Base-by-base conservation (phyloP, 139 green algal genomes). In the Ostreobium quekettii region DNA sequence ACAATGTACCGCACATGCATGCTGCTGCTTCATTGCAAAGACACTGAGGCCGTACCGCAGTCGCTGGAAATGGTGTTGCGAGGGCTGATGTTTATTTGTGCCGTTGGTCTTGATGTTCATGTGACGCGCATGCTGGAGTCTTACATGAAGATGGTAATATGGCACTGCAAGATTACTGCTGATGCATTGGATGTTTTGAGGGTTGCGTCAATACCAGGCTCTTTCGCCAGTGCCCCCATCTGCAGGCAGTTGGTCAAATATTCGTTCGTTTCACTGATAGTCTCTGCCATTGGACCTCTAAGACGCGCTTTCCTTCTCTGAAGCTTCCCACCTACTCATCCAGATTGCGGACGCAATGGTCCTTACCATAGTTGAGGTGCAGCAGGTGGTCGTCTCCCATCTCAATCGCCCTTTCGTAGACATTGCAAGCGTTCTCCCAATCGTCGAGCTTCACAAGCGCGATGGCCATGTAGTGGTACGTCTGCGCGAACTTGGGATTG, bases 301-400 rank as follows among this genome's bases (percentile, higher is more conserved):
- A 47, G 2, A 3, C 11, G 1, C 36, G 4, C 36, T 36, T 32
- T 3, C 35, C 36, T 19, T 36, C 36, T n/a, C 5, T 53, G 11
- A 3, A 4, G 24, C 3, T 24, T 19, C 5, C 26, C 29, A 37
- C 66, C 30, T 35, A 47, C 64, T 56, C 47, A 61, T 47, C 2
- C 36, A 4, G 53, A 7, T 48, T 8, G n/a, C n/a, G n/a, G n/a
- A n/a, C n/a, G n/a, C n/a, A n/a, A n/a, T n/a, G n/a, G n/a, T n/a
- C 22, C 79, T 67, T 72, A 85, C 83, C 85, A 46, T 89, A 90
- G 76, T 93, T 93, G 2, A 93, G 74, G 60, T 86, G 76, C 67
- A 93, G 86, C 7, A 89, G 33, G 6, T 76, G 75, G 33, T 78
- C 69, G 7, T 71, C 71, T 39, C 74, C 78, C 56, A 90, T 70